Evolutionary conservation across 2,329 filamentous ascomycete species (phyloP).

Genomic region (Tolypocladium nubicola): DNA sequence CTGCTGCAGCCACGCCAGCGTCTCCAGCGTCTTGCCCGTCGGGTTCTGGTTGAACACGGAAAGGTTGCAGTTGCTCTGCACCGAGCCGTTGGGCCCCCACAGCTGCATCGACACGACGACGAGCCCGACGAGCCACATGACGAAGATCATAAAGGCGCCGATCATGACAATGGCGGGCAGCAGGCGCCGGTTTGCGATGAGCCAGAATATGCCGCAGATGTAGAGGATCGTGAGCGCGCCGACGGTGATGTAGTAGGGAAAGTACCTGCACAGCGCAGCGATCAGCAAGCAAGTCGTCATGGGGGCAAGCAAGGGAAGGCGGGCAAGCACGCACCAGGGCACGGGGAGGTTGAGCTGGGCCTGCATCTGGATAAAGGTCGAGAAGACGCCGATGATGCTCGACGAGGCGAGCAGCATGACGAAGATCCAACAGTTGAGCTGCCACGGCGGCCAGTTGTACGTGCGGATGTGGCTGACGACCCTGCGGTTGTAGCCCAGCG

Average conservation of each 20-base stretch:
- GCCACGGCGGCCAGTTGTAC: slow-evolving; percentile 59
- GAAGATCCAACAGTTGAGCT: slow-evolving; percentile 58
- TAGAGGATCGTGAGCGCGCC: slow-evolving; percentile 51
- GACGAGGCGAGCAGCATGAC: slow-evolving; percentile 51
- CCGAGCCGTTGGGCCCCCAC: slow-evolving; percentile 47
- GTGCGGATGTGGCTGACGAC: slow-evolving; percentile 37
- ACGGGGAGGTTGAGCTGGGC: slow-evolving; percentile 40
- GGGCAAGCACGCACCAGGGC: slow-evolving; percentile 42
- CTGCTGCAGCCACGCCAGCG: slow-evolving; percentile 55
- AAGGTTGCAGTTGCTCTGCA: slow-evolving; percentile 49
- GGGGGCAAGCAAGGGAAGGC: background rate
- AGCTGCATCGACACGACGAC: slow-evolving; percentile 52
- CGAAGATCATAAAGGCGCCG: slow-evolving; percentile 53
- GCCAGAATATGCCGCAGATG: slow-evolving; percentile 52
- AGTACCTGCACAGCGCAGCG: slow-evolving; percentile 41
- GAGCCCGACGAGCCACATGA: slow-evolving; percentile 57
- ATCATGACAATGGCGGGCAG: slow-evolving; percentile 53
- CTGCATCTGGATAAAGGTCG: slow-evolving; percentile 49
- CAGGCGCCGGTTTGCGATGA: slow-evolving; percentile 50
- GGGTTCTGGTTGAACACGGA: slow-evolving; percentile 43
- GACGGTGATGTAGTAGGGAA: slow-evolving; percentile 54
- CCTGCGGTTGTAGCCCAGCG: slow-evolving; percentile 32
- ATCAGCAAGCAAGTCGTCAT: background rate
- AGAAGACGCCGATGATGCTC: slow-evolving; percentile 51
- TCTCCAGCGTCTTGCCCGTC: slow-evolving; percentile 39